These are phyloP conservation scores for Lizonia empirigonia DNA, from an alignment of 2,329 filamentous ascomycete species.

Conservation along the genomic window DNA sequence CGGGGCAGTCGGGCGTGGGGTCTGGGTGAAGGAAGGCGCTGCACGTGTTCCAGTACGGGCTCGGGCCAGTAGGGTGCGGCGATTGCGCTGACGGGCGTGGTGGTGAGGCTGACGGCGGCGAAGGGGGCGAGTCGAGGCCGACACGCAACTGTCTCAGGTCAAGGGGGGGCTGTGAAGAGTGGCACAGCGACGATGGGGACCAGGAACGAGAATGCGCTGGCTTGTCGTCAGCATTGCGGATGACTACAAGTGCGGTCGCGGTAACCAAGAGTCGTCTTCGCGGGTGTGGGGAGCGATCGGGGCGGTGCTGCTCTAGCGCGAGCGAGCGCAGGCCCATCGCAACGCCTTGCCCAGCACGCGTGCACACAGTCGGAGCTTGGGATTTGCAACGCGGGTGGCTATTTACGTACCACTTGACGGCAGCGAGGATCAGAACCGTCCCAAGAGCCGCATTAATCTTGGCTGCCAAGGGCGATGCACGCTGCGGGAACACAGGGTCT, in stretches of 20 bases:
- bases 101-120: constrained; percentile 17
- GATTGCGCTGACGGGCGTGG: constrained; percentile 15
- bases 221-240: constrained; percentile 43
- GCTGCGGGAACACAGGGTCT: constrained; percentile 23
- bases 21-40: not conserved
- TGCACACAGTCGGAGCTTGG: constrained; percentile 7
- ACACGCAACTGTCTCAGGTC: constrained; percentile 42
- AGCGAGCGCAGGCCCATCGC: constrained; percentile 19
- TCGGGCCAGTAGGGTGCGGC: not conserved
- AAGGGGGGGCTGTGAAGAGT: constrained; percentile 26
- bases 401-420: constrained; percentile 37
- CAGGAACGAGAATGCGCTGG: constrained; percentile 29
- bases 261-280: constrained; percentile 23
- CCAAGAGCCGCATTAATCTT: constrained; percentile 34
- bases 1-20: not conserved
- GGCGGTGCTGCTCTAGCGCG: constrained; percentile 31
- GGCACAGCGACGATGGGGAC: constrained; percentile 16
- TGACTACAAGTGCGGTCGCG: constrained; percentile 26
- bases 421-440: constrained; percentile 25
- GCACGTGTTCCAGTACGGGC: not conserved
- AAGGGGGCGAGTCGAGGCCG: constrained; percentile 15
- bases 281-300: constrained; percentile 32
- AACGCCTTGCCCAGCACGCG: constrained; percentile 15
- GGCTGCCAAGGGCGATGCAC: constrained; percentile 33
- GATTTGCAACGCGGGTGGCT: constrained; percentile 12